Evolutionary conservation across 2,329 filamentous ascomycete genomes (phyloP).

Genomic region (Aspergillus terreus): DNA sequence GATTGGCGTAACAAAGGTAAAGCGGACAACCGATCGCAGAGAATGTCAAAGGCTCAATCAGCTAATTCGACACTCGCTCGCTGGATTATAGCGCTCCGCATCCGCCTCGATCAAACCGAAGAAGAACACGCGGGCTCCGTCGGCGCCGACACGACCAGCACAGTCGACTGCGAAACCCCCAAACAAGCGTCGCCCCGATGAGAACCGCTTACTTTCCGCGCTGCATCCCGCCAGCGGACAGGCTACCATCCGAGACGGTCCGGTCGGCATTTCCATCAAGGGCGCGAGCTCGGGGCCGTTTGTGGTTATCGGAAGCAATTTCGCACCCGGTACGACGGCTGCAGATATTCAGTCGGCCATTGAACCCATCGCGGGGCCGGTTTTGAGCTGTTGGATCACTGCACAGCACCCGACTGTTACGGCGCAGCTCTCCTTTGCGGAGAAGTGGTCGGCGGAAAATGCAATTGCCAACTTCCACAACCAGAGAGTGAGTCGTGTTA

Average conservation of each 20-base stretch:
- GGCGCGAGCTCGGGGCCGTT: constrained; percentile 53
- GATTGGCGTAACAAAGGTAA: constrained; percentile 57
- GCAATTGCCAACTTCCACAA: constrained; percentile 61
- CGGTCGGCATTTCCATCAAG: constrained; percentile 51
- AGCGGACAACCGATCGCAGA: not conserved
- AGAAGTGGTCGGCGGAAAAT: constrained; percentile 54
- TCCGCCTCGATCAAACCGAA: constrained; percentile 38
- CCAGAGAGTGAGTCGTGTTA: constrained; percentile 48
- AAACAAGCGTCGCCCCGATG: constrained; percentile 32
- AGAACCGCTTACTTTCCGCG: constrained; percentile 29
- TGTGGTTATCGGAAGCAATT: constrained; percentile 59
- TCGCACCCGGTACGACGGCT: constrained; percentile 63
- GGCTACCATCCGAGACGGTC: constrained; percentile 29
- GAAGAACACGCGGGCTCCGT: constrained; percentile 34
- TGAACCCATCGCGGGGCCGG: constrained; percentile 49
- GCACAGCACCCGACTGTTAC: constrained; percentile 54
- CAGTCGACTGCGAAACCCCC: constrained; percentile 23
- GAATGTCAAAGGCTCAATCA: too few species aligned
- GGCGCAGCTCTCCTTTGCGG: constrained; percentile 57
- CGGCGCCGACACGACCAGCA: constrained; percentile 14
- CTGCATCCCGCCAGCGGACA: constrained; percentile 27
- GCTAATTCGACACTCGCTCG: not conserved
- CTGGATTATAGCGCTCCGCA: constrained; percentile 32
- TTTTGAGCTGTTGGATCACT: constrained; percentile 53
- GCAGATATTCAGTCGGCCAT: constrained; percentile 63